A percentile compares a stretch with the other conserved stretches of the same genome.
Conservation (phyloP, 2,329 filamentous ascomycete genomes). For the Pseudogymnoascus sp. region DNA sequence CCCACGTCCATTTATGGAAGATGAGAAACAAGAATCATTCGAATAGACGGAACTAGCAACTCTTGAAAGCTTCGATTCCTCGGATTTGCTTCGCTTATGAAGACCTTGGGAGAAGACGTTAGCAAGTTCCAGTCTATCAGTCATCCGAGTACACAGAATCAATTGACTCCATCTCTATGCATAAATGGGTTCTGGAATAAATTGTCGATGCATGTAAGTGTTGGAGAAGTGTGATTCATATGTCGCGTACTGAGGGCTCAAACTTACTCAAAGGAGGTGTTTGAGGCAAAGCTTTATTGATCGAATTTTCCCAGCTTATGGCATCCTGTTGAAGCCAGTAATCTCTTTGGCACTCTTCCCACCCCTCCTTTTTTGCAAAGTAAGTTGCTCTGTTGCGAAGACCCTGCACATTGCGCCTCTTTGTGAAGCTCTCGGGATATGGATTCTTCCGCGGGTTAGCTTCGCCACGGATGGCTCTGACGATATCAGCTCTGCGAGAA, state of each 20-base stretch:
- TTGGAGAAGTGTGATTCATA: not conserved
- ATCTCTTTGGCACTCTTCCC: not conserved
- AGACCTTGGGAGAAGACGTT: not conserved
- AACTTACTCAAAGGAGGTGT: not conserved
- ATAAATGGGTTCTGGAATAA: no score
- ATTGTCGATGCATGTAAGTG: not conserved
- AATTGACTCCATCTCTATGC: not conserved
- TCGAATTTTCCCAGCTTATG: not conserved
- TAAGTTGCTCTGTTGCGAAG: not conserved
- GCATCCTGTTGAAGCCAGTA: not conserved
- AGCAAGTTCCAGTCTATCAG: not conserved
- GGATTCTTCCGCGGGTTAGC: not conserved
- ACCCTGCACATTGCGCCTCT: slow-evolving; percentile 5
- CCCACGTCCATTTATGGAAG: not conserved
- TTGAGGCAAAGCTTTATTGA: slow-evolving; percentile 4
- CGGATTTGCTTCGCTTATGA: not conserved
- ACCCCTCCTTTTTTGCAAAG: not conserved
- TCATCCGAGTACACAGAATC: no score
- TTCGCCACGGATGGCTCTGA: not conserved
- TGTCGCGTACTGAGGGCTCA: not conserved
- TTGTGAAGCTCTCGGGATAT: not conserved
- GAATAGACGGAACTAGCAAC: slow-evolving; percentile 1
- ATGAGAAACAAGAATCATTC: not conserved
- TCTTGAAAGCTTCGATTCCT: not conserved
- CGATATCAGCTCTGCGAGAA: not conserved